Evolutionary conservation across 306 rosid genomes (phyloP), one percentile per base, ranked within the genome.

Genomic region (Prunus armeniaca): DNA sequence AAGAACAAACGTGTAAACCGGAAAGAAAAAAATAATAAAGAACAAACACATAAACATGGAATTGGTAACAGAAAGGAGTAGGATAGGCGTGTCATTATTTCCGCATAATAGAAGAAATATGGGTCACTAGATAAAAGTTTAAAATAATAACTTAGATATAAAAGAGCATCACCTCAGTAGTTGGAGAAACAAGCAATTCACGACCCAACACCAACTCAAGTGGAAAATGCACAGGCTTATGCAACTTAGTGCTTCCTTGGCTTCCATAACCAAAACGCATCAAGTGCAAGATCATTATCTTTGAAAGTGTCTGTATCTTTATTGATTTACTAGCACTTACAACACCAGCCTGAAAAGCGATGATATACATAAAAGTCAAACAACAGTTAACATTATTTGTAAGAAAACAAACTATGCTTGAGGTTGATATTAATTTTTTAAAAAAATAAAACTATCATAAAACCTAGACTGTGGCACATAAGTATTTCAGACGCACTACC

Each of bases 181-280:
- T 70, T 65, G 88, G 73, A 38, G 93, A 88, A 81, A 83, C 85
- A 41, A 96, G 97, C 77, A 96, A 63, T 47, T 92, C 96, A 20
- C 93, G 97, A 52, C 90, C 88, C 74, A 96, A 82, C 24, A 88
- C 86, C 82, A 96, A 64, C 64, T 89, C 98, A 19, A 88, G 91
- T 69, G 93, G 98, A 76, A 96, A 92, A 78, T 49, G 86, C 76
- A 96, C 98, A 2, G 93, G 88, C 92, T 96, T 96, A 69, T 62
- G 91, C 88, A 96, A 67, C 82, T 96, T 96, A n/a, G 98, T 87
- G 87, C 98, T 96, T 84, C 99, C 99, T 76, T 91, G 99, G 83
- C 87, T 88, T 85, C 98, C 99, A 74, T 96, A 96, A 77, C 93
- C 61, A 79, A 96, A 96, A 18, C 98, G 97, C 98, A 79, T 92